Percentiles rank a stretch among this genome's conserved stretches.
Conservation (phyloP, 208 protist species). For the Leishmania amazonensis region DNA sequence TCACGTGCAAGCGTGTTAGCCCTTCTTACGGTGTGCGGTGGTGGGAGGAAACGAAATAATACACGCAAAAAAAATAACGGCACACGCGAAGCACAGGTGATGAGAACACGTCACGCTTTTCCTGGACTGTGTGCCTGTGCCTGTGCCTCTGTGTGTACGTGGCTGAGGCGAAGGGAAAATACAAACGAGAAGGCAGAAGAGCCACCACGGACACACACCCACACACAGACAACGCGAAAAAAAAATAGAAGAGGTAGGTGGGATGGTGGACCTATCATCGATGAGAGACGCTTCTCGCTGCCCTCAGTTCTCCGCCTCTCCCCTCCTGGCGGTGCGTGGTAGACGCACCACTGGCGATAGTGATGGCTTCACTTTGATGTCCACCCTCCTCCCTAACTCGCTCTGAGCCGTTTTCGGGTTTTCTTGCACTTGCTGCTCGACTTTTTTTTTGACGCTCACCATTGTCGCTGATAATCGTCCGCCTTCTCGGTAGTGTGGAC, state of each 20-base stretch:
- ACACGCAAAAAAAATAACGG: neutral
- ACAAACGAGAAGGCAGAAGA: neutral
- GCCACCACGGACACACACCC: neutral
- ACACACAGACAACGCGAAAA: too few relatives aligned
- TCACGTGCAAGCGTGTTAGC: neutral
- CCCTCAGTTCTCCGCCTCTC: neutral
- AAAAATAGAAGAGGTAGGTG: too few relatives aligned
- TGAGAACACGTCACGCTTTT: neutral
- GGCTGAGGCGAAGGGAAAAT: neutral
- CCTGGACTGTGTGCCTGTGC: neutral
- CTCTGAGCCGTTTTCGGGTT: neutral
- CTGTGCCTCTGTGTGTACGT: neutral
- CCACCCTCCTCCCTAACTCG: neutral
- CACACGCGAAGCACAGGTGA: neutral
- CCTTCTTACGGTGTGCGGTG: neutral
- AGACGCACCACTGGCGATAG: neutral
- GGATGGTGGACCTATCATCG: neutral
- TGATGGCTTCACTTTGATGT: neutral
- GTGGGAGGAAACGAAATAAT: too few relatives aligned
- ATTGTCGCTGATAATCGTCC: neutral
- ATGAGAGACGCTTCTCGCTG: neutral
- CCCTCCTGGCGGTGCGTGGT: neutral
- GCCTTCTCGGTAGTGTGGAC: neutral
- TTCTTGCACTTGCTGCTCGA: neutral
- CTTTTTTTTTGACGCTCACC: neutral